phyloP scores from a whole-genome alignment of 805 yeast genomes.

The Komagataella populi region DNA sequence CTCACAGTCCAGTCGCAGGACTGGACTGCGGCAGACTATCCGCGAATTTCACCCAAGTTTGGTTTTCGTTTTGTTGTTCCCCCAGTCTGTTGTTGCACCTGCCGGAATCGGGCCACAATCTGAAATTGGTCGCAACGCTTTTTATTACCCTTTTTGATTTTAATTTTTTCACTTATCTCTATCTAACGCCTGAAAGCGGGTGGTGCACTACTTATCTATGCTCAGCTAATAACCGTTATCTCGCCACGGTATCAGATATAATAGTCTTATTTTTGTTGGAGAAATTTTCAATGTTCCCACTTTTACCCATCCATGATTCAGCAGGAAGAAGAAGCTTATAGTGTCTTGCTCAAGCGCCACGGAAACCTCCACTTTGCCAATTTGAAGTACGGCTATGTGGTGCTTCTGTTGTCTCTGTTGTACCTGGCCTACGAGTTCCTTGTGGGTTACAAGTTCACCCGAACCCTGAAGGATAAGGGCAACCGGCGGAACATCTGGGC shows the following conservation, averaged over 20 bases:
- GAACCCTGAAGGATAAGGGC: conserved; percentile 23
- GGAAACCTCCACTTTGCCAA: conserved; percentile 41
- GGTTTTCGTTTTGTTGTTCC: no score
- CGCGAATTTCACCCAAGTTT: not conserved
- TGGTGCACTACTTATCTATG: not conserved
- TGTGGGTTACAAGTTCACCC: conserved; percentile 18
- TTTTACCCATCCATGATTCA: not conserved
- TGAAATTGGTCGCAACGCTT: not conserved
- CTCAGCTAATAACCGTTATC: not conserved
- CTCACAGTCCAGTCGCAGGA: not conserved
- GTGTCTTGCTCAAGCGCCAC: conserved; percentile 22
- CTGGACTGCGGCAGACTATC: not conserved
- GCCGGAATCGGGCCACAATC: not conserved
- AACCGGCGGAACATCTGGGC: conserved; percentile 6
- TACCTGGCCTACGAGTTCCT: conserved; percentile 23
- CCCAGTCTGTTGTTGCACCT: no score
- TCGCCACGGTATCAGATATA: not conserved
- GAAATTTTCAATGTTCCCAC: not conserved
- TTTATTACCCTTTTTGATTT: not conserved
- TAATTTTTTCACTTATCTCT: not conserved
- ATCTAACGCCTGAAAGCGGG: not conserved
- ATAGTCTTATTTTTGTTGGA: not conserved
- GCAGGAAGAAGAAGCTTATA: not conserved
- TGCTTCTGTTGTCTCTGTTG: conserved; percentile 25
- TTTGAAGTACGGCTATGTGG: conserved; percentile 43